Evolutionary conservation across 2,329 filamentous ascomycete genomes (phyloP).

Genomic region (Xylaria digitata): DNA sequence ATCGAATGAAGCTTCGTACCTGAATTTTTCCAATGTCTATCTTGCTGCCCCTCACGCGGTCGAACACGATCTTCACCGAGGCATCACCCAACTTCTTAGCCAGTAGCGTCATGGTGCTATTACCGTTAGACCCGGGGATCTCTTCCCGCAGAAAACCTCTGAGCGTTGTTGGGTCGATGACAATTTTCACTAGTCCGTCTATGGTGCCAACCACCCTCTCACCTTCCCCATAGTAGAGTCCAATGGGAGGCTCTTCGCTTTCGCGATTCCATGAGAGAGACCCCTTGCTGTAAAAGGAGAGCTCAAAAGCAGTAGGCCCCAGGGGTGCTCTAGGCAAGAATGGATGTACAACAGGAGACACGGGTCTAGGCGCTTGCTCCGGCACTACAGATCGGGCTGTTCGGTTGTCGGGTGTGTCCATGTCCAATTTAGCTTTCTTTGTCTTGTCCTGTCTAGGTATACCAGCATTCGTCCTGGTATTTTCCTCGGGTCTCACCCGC

Average conservation of each 20-base stretch:
- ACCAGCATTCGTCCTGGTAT: not conserved
- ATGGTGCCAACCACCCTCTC: slow-evolving; percentile 29
- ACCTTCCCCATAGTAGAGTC: slow-evolving; percentile 40
- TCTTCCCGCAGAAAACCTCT: slow-evolving; percentile 33
- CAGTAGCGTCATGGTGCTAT: slow-evolving; percentile 33
- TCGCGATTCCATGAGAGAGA: slow-evolving; percentile 38
- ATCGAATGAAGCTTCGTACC: slow-evolving; percentile 41
- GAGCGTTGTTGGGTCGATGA: slow-evolving; percentile 40
- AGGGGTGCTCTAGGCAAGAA: slow-evolving; percentile 13
- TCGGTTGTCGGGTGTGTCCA: not conserved
- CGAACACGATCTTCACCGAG: slow-evolving; percentile 40
- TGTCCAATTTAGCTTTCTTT: slow-evolving; percentile 23
- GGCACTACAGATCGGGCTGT: not conserved
- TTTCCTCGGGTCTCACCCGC: slow-evolving; percentile 24
- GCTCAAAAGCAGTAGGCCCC: slow-evolving; percentile 37
- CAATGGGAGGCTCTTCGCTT: slow-evolving; percentile 26
- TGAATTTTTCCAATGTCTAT: slow-evolving; percentile 42
- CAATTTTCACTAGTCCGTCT: slow-evolving; percentile 27
- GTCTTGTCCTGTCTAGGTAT: not conserved
- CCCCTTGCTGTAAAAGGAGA: slow-evolving; percentile 40
- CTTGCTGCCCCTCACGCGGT: slow-evolving; percentile 39
- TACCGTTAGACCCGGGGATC: slow-evolving; percentile 35
- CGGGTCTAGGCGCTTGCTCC: not conserved
- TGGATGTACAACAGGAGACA: not conserved
- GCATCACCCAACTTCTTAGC: slow-evolving; percentile 9